A percentile compares a stretch with the other conserved stretches of the same genome.
phyloP scores from a whole-genome alignment of 169 alveolate genomes.

The Babesia ovata region DNA sequence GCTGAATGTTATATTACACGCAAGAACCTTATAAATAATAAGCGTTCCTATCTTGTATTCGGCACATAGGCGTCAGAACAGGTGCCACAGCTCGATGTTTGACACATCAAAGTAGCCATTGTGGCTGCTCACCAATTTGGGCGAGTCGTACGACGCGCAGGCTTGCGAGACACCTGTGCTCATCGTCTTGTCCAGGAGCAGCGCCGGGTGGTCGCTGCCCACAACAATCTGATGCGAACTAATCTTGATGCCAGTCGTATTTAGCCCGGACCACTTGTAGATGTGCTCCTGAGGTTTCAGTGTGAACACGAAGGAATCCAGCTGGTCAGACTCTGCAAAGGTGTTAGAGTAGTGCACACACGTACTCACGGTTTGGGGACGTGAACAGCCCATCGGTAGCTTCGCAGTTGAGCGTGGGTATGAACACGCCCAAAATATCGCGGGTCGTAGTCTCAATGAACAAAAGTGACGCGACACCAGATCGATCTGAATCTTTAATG shows the following conservation, averaged over 20 bases:
- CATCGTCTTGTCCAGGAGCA: constrained; percentile 49
- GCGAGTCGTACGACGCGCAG: constrained; percentile 65
- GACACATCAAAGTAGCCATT: constrained; percentile 39
- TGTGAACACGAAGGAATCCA: constrained; percentile 59
- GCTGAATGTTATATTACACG: no score
- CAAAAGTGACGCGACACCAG: constrained; percentile 42
- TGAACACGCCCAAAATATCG: constrained; percentile 58
- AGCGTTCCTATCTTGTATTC: not conserved
- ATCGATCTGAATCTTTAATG: constrained; percentile 10
- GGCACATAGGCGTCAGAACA: constrained; percentile 4
- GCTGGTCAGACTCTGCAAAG: constrained; percentile 29
- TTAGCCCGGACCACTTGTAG: constrained; percentile 49
- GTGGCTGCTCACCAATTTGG: constrained; percentile 30
- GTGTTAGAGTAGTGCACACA: not conserved
- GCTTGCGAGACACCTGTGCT: constrained; percentile 40
- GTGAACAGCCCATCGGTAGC: constrained; percentile 54
- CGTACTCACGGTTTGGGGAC: constrained; percentile 23
- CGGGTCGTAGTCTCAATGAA: constrained; percentile 49
- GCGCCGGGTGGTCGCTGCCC: constrained; percentile 58
- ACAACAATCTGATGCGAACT: constrained; percentile 51
- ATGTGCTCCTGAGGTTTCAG: constrained; percentile 22
- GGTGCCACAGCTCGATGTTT: constrained; percentile 57
- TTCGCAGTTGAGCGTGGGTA: constrained; percentile 34
- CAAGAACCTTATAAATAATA: no score
- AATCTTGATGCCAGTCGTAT: constrained; percentile 38